Evolutionary conservation across 352 stramenopile species (phyloP), one percentile per base, ranked within the genome.

Genomic region (Phytophthora tubulina): DNA sequence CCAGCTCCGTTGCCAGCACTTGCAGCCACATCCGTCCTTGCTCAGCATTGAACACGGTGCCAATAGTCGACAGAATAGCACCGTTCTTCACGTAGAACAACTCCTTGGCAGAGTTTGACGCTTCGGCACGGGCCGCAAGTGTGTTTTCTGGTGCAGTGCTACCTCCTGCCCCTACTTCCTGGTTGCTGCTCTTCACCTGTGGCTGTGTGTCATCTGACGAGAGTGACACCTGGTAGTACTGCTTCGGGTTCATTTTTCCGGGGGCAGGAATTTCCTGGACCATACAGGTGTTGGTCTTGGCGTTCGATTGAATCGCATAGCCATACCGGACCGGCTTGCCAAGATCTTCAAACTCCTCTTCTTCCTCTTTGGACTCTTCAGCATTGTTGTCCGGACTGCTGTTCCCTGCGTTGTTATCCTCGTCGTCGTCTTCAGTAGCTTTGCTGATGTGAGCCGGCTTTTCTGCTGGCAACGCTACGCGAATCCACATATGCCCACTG

Each of bases 241-340:
- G 73, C 51, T 79, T 82, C n/a, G 82, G 76, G 10, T 73, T 67
- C 78, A 91, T 82, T 36, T 92, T 92, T 1, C 81, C 74, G 6
- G 86, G 81, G 1, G 72, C 14, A 10, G 81, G 59, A 36, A 94
- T 90, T 66, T 94, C 87, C 51, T 89, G 84, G 1, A 94, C 76
- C 82, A 94, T 89, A 49, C 84, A 92, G 7, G 79, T 77, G 44
- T 94, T 94, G 2, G 82, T 93, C 73, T 90, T 92, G 41, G 85
- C 84, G 48, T 91, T 92, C 13, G 82, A 91, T 68, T 92, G 86
- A 53, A 94, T 89, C n/a, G 70, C 84, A 35, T 89, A 94, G 31
- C 84, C 86, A 36, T 89, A 93, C 39, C 53, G 73, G 1, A 80
- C 51, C 5, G 59, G 31, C 39, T 45, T 38, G 14, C 56, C 60